Evolutionary conservation across 1,139 yeast species (phyloP), one percentile per base, ranked within the genome.

Genomic region (Eremothecium gossypii): DNA sequence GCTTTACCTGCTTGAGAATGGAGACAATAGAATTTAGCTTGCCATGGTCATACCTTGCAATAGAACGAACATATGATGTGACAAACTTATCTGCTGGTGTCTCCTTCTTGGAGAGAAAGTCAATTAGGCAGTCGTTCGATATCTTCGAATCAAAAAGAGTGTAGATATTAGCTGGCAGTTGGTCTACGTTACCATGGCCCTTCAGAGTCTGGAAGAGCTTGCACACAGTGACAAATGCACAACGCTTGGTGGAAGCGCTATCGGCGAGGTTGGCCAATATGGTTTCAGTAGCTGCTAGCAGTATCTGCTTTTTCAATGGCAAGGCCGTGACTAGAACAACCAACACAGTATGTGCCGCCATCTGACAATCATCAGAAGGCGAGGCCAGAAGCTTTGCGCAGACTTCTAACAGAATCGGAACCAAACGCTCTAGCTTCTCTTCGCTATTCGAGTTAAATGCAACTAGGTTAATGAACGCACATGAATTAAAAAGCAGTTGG

Each of bases 341-440:
- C 30, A 89, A 60, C 10, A 87, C 69, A 42, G 95, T 83, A 59
- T 83, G 91, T 2, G 91, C 86, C 27, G 96, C 81, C 49, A 85
- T 73, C 58, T 82, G 93, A 40, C 82, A 73, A 55, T 86, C 95
- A 31, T 74, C 67, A 28, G 73, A 70, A 38, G 68, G 53, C 2
- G 77, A 65, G 9, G 69, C 67, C 45, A 80, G 62, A 43, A 81
- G 62, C 41, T 69, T 57, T 50, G 89, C 79, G 49, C 77, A 64
- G 37, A 71, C 61, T 63, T 76, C 81, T 47, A 83, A 66, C n/a
- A 78, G 62, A 8, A 71, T 55, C 1, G 87, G 84, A 41, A 77
- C 67, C 30, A 70, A 47, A 7, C 55, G 57, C 12, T 65, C 58
- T 32, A 73, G 54, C 40, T 63, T 68, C 12, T 61, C 60, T 11